Evolutionary conservation across 192 early-diverging fungal species (phyloP), one percentile per base, ranked within the genome.

Genomic region (Borealophlyctis nickersoniae): DNA sequence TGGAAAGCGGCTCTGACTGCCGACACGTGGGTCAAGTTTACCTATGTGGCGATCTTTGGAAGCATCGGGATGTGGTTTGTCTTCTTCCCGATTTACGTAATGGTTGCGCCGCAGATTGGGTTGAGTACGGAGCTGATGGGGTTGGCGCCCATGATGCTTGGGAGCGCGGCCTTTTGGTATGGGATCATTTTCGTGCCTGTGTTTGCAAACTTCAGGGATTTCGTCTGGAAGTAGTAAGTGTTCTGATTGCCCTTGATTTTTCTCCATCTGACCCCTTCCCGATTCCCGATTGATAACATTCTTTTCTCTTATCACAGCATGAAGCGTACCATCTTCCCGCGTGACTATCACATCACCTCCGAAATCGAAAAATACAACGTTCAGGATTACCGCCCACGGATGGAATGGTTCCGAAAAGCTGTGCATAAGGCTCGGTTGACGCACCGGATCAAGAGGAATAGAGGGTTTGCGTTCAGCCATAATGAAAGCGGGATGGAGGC

Each of bases 361-460:
- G 97, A 99, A 78, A 99, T 99, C 61, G 91, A 98, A 76, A 97
- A 96, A 77, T 93, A 90, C 85, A 98, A 99, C 75, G 92, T 99
- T 58, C 97, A 94, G 26, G 97, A 99, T 71, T 95, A 95, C 69
- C 85, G 95, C 36, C 97, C 97, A 49, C 83, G 97, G 36, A 93
- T 95, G 92, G 95, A 99, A 72, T 86, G 91, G 56, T 99, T 99
- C 92, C 83, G 91, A 65, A 95, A 99, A 76, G 94, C 94, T 4
- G 95, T 99, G n/a, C 88, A 96, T 81, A 99, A 99, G 81, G 95
- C 95, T 14, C 71, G 81, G 5, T 63, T 73, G 64, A 88, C 93
- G 50, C 95, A 98, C 76, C 83, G 97, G 45, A 76, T 93, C 5
- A 93, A 94, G 69, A 83, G 93, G 29, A 95, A 91, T 58, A 85